Base-by-base conservation (phyloP, 345 rosid species). In the Euphorbia peplus region DNA sequence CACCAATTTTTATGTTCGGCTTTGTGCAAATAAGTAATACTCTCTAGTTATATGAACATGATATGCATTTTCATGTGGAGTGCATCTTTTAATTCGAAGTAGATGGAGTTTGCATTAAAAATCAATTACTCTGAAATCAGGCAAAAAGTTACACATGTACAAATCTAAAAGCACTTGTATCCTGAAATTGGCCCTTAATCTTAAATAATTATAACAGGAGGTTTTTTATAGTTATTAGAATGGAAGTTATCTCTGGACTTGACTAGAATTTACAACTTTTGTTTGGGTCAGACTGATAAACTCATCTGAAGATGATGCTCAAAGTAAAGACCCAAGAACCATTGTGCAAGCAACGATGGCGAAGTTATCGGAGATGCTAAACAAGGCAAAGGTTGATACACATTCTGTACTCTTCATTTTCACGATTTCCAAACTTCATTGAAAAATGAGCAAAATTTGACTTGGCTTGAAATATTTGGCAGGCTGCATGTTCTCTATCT, bases 371-470 rank as follows among this genome's bases (percentile, higher is more conserved):
- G 95, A 84, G 69, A 54, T 87, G 66, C 47, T 91, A 26, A 76
- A 85, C 52, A 91, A 79, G 78, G 90, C 97, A 55, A 95, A 95
- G 97, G 99, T 93, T 44, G 77, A 63, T 67, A 50, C 63, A 48
- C 53, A 68, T 59, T 61, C 15, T 24, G 54, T 19, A 4, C 32
- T 24, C 22, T 18, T 47, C 29, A 9, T 26, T 32, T 19, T 67
- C 54, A 29, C n/a, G 9, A 13, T 64, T 13, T 35, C 52, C 14
- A 46, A 37, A 51, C 7, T 39, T n/a, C 9, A 44, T 47, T 8
- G 13, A 65, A 52, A 28, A 42, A 46, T 26, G 8, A 7, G 25
- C 11, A 16, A 60, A 32, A 30, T 14, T 24, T 53, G 39, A 53
- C 21, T 52, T 4, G 9, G n/a, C n/a, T 35, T 32, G 68, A 16